Base-by-base conservation (phyloP, 164 flowering plant genomes). In the Dillenia turbinata region DNA sequence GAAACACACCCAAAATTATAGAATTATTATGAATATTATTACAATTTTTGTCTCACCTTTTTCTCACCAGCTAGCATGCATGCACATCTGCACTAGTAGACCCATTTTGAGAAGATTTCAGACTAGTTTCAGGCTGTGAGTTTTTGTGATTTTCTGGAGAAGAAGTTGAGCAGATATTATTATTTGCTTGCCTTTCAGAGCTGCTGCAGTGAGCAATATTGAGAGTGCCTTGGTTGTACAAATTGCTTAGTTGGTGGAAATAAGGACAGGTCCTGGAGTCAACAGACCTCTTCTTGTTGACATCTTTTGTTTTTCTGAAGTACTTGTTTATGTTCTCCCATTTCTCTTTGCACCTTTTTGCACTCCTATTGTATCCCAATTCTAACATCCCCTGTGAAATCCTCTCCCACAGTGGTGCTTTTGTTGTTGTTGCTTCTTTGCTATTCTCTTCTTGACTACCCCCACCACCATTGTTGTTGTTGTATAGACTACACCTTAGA, bases 311-410 rank as follows among this genome's bases (percentile, higher is more conserved):
- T 66, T 87, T 89, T 57, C 92, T 83, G 72, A 83, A 87, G 75
- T 89, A 89, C 85, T 89, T 89, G 80, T 87, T 89, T 47, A 89
- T 87, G 74, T 88, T 88, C 70, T 88, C 95, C 95, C 95, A 88
- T 62, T 86, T 88, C 70, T 88, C 95, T 65, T 89, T 89, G 63
- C 96, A 89, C 68, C 90, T 87, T 78, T 85, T 89, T 24, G 96
- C 81, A 77, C 92, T 89, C 64, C 96, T 85, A 67, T 76, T 77
- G 62, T 87, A 89, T 1, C 92, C 92, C 73, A 85, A 51, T 43
- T 81, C 83, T 17, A 57, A 10, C 96, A 89, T 89, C 65, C 83
- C 81, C 66, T 80, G 80, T 62, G 96, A 87, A 47, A 89, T 85
- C 59, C 82, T 87, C 71, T 89, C 96, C 96, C 96, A 89, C 5